Conservation (phyloP, 1,284 basidiomycete species). For the Rhizoctonia solani region DNA sequence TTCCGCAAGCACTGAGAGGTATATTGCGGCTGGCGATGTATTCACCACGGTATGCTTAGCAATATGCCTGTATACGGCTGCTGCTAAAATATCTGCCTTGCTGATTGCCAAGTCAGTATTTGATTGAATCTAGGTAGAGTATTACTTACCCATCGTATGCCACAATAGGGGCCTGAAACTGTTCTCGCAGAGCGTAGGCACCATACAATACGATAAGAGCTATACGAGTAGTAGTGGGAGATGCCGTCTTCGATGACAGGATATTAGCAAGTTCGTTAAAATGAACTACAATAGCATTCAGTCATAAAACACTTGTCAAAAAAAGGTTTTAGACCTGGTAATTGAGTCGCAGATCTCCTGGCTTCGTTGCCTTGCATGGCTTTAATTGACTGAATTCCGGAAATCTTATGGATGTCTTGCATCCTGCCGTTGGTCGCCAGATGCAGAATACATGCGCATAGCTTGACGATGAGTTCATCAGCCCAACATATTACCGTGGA, state of each 20-base stretch:
- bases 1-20: neutral
- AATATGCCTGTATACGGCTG: neutral
- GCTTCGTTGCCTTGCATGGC: constrained; percentile 11
- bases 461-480: constrained; percentile 21
- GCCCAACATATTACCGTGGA: constrained; percentile 10
- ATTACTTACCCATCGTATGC: neutral
- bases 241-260: constrained; percentile 5
- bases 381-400: constrained; percentile 7
- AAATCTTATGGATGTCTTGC: constrained; percentile 11
- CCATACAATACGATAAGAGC: constrained; percentile 13
- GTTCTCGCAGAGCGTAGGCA: neutral
- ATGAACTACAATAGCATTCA: neutral
- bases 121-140: neutral
- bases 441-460: constrained; percentile 34
- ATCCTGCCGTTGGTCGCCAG: constrained; percentile 17
- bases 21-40: neutral
- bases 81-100: neutral
- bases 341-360: constrained; percentile 10
- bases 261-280: neutral
- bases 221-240: constrained; percentile 11
- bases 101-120: neutral
- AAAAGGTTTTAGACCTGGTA: neutral
- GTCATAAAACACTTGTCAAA: neutral
- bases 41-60: neutral
- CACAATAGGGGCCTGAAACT: neutral